These are phyloP conservation scores for Byssoonygena ceratinophila DNA, from an alignment of 2,329 filamentous ascomycete species.

Conservation along the genomic window DNA sequence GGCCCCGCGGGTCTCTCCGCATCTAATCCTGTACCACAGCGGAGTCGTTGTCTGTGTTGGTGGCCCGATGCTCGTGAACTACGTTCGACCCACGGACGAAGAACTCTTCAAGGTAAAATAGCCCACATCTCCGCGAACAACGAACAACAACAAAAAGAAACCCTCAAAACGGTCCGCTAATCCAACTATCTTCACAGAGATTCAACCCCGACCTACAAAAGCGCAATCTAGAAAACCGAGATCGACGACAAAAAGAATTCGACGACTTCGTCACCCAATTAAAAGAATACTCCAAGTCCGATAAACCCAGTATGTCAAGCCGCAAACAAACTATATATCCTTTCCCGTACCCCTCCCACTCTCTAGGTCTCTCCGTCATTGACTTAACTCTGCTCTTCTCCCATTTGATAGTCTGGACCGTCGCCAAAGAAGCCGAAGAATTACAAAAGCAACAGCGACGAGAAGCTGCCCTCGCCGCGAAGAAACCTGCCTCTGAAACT, in stretches of 20 bases:
- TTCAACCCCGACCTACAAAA: conserved; percentile 95
- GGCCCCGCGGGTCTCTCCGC: conserved; percentile 6
- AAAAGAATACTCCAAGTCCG: conserved; percentile 81
- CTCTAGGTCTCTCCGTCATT: neutral
- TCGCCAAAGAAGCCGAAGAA: conserved; percentile 27
- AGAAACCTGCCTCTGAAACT: neutral
- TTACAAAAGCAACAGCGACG: conserved; percentile 25
- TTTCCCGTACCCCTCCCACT: neutral
- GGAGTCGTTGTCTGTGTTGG: conserved; percentile 64
- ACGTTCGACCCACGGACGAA: conserved; percentile 65
- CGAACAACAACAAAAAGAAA: conserved; percentile 8
- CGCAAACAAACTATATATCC: too few relatives aligned
- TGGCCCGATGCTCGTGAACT: conserved; percentile 73
- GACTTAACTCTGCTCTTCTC: neutral
- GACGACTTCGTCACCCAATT: conserved; percentile 74
- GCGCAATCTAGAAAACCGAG: conserved; percentile 67
- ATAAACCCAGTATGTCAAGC: conserved; percentile 68
- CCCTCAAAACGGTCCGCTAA: too few relatives aligned
- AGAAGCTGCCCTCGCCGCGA: conserved; percentile 17
- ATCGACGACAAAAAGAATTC: conserved; percentile 71
- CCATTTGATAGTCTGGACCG: conserved; percentile 28
- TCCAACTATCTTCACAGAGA: conserved; percentile 37
- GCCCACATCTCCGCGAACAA: neutral
- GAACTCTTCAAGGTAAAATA: conserved; percentile 61
- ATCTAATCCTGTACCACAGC: conserved; percentile 37